phyloP scores from a whole-genome alignment of 2,329 filamentous ascomycete species.

The Coleophoma eucalyptorum region DNA sequence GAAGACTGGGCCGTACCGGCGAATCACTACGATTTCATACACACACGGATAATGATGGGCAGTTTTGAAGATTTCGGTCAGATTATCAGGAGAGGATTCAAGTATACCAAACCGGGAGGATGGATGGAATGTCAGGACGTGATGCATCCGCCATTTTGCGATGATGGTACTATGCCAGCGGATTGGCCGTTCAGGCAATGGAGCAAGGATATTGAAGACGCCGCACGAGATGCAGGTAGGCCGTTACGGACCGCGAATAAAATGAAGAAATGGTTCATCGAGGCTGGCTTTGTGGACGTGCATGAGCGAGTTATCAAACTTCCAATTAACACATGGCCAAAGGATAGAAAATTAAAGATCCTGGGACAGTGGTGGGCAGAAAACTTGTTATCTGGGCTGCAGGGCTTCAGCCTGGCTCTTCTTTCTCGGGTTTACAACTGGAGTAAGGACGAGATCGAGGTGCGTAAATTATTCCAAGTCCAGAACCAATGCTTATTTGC shows the following conservation, averaged over 20 bases:
- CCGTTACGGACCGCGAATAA: constrained; percentile 25
- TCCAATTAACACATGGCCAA: constrained; percentile 49
- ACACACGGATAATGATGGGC: constrained; percentile 49
- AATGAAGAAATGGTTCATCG: constrained; percentile 12
- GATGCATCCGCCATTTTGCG: constrained; percentile 25
- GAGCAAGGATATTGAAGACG: constrained; percentile 3
- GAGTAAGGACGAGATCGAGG: constrained; percentile 13
- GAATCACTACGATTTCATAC: constrained; percentile 52
- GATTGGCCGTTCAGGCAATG: constrained; percentile 29
- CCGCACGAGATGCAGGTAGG: constrained; percentile 29
- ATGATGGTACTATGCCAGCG: constrained; percentile 38
- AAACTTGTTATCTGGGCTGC: constrained; percentile 5
- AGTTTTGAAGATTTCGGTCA: constrained; percentile 50
- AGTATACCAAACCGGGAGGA: constrained; percentile 9
- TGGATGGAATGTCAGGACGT: constrained; percentile 12
- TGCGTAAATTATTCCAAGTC: neutral
- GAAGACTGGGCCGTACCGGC: constrained; percentile 38
- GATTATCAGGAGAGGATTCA: constrained; percentile 5
- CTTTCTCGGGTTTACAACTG: constrained; percentile 8
- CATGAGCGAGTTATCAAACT: constrained; percentile 32
- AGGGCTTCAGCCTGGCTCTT: constrained; percentile 10
- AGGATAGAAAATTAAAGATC: constrained; percentile 13
- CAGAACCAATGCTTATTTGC: neutral
- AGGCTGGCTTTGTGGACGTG: constrained; percentile 23
- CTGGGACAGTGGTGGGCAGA: constrained; percentile 5